Percentiles rank a stretch among this genome's conserved stretches.
These are phyloP conservation scores for Colletotrichum sp. DNA, from an alignment of 2,329 filamentous ascomycete genomes.

Conservation along the genomic window DNA sequence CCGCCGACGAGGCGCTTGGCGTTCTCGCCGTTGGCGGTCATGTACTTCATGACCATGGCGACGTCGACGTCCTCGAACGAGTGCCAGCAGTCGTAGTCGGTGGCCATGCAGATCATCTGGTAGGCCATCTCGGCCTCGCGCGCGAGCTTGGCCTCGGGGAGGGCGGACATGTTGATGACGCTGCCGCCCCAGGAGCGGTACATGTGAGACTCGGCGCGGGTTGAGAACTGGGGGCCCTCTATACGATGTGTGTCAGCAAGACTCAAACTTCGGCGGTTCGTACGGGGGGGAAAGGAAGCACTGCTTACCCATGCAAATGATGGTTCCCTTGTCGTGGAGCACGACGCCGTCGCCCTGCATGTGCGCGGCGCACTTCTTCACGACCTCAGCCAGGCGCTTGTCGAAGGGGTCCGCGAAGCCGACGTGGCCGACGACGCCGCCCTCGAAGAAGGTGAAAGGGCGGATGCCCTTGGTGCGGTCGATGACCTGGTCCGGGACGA, in stretches of 20 bases:
- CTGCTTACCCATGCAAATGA: slow-evolving; percentile 86
- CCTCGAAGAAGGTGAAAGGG: slow-evolving; percentile 95
- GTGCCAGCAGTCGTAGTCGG: slow-evolving; percentile 99
- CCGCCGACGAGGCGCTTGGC: slow-evolving; percentile 84
- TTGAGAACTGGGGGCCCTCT: slow-evolving; percentile 99
- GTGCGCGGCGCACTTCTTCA: slow-evolving; percentile 75
- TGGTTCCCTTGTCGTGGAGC: slow-evolving; percentile 81
- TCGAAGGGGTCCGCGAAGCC: slow-evolving; percentile 98
- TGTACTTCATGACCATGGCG: slow-evolving; percentile 95
- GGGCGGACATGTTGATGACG: slow-evolving; percentile 97
- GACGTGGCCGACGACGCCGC: slow-evolving; percentile 90
- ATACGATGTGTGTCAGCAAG: neutral
- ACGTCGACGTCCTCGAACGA: slow-evolving; percentile 84
- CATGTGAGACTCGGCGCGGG: slow-evolving; percentile 92
- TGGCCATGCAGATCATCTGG: slow-evolving; percentile 99
- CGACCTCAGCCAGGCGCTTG: slow-evolving; percentile 73
- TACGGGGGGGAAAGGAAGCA: neutral
- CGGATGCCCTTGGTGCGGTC: slow-evolving; percentile 95
- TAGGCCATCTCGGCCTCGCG: slow-evolving; percentile 96
- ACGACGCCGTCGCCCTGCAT: slow-evolving; percentile 85
- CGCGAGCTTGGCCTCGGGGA: slow-evolving; percentile 95
- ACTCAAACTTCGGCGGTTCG: neutral
- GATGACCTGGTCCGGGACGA: slow-evolving; percentile 94
- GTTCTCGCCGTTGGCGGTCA: slow-evolving; percentile 91
- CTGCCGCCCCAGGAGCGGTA: slow-evolving; percentile 93